Evolutionary conservation across 768 basidiomycete species (phyloP).

Genomic region (Russula olivacea): DNA sequence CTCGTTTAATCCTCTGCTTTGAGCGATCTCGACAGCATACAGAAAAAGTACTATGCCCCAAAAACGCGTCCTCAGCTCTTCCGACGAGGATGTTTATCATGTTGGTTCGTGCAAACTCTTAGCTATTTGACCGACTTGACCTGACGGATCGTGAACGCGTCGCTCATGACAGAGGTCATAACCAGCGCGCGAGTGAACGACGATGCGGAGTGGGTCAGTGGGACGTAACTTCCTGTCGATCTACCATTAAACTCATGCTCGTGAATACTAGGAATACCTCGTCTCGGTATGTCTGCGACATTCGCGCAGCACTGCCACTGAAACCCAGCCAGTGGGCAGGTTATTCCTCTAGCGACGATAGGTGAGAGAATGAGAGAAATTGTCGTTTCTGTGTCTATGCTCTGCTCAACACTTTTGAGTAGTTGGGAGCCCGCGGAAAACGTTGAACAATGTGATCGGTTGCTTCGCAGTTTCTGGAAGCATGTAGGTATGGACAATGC

Average conservation of each 20-base stretch:
- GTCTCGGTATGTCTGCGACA: conserved; percentile 48
- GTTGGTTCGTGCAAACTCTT: conserved; percentile 27
- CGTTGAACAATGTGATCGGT: conserved; percentile 48
- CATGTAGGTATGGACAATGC: conserved; percentile 52
- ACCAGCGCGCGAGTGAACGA: conserved; percentile 49
- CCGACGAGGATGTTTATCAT: conserved; percentile 26
- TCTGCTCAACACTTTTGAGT: conserved; percentile 10
- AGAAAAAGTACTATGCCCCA: not conserved
- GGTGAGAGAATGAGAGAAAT: conserved; percentile 38
- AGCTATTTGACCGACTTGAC: not conserved
- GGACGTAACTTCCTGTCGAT: not conserved
- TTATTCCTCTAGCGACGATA: conserved; percentile 52
- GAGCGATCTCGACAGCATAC: not conserved
- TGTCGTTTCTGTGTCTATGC: not conserved
- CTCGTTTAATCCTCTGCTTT: not conserved
- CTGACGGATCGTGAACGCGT: not conserved
- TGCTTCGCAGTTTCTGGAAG: conserved; percentile 53
- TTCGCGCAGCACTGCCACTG: not conserved
- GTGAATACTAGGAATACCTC: conserved; percentile 47
- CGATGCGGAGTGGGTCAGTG: conserved; percentile 48
- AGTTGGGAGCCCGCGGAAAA: conserved; percentile 71
- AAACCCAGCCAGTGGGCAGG: conserved; percentile 52
- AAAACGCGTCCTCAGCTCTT: not conserved
- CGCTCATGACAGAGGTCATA: conserved; percentile 48
- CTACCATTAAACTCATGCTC: not conserved